phyloP scores from a whole-genome alignment of 805 yeast genomes.

The Yarrowia sp. region DNA sequence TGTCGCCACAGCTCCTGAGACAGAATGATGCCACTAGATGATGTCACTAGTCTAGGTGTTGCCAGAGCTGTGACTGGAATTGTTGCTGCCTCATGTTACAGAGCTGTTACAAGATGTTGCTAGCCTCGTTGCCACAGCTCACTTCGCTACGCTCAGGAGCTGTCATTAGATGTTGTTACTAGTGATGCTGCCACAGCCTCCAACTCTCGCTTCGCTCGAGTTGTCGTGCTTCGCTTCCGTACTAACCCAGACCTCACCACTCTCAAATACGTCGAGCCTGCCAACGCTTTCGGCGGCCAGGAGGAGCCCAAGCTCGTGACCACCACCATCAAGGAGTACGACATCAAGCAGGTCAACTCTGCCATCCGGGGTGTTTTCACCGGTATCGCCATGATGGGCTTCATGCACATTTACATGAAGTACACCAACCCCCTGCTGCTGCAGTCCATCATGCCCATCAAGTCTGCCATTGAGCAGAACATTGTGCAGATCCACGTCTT shows the following conservation, averaged over 20 bases:
- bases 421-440: constrained; percentile 96
- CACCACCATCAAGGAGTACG: constrained; percentile 94
- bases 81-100: no score
- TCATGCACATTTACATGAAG: constrained; percentile 97
- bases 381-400: constrained; percentile 94
- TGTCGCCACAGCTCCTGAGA: no score
- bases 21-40: no score
- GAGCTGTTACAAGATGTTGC: no score
- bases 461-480: constrained; percentile 87
- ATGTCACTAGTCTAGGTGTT: no score
- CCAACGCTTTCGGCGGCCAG: constrained; percentile 79
- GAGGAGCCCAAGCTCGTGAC: constrained; percentile 73
- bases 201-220: background rate
- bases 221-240: background rate
- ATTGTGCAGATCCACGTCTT: constrained; percentile 89
- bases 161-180: no score
- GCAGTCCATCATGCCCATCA: constrained; percentile 91
- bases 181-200: no score
- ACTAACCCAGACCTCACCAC: constrained; percentile 69
- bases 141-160: no score
- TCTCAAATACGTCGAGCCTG: constrained; percentile 86
- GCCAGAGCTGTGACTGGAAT: no score
- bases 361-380: constrained; percentile 85
- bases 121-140: no score
- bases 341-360: constrained; percentile 80